Base-by-base conservation (phyloP, 257 asterid genomes). In the Agastache rugosa region DNA sequence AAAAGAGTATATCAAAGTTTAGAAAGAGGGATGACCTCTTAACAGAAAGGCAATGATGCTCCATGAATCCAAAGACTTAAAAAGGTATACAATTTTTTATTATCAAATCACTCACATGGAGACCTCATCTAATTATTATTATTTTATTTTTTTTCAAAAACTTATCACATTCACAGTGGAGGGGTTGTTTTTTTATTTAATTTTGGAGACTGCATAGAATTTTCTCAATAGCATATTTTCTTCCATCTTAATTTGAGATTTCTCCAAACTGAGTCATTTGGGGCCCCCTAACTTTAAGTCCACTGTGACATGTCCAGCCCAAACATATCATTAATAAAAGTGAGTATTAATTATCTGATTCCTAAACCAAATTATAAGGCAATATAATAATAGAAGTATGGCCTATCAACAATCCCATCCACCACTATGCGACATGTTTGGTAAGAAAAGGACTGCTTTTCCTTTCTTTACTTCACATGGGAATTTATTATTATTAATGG, bases 41-140 rank as follows among this genome's bases (percentile, higher is more conserved):
- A 74, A 31, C 75, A 81, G 70, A 79, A 68, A 39, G 65, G 72
- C 69, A 61, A 68, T 59, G 58, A 68, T 59, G 58, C 81, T 72
- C 75, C 72, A 71, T 75, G 75, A 79, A 82, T 78, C 79, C 80
- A 45, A 72, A 29, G 74, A 41, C 53, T 59, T 12, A 1, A 50
- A 81, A 77, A 67, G 35, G 59, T 27, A 23, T 2, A 55, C 25
- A 23, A 2, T 51, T 8, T 8, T 37, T 39, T 56, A 67, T 72
- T n/a, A 58, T 72, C 42, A 60, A 29, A 51, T 67, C 82, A 67
- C 72, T 79, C 84, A 80, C 84, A 74, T 77, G 83, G 71, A 48
- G 19, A 42, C 63, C 74, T 45, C 80, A 67, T 53, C 76, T 75
- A 67, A n/a, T n/a, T n/a, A n/a, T n/a, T n/a, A n/a, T n/a, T n/a